Evolutionary conservation across 2,329 filamentous ascomycete genomes (phyloP), one percentile per base, ranked within the genome.

Genomic region (Aspergillus pseudotamarii): DNA sequence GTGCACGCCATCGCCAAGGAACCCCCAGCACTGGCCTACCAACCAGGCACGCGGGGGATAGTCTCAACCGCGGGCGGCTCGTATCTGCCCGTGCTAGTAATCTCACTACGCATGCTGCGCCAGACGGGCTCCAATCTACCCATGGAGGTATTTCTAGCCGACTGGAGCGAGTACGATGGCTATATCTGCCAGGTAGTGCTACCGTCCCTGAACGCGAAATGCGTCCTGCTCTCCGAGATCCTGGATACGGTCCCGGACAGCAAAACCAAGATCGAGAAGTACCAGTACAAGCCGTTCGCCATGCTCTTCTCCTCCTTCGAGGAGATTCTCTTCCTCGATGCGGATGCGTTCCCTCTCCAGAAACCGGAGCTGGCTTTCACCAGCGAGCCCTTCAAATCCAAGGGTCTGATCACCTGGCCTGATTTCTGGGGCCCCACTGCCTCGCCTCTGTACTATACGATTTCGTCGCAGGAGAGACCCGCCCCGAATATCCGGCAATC

Each of bases 291-390:
- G 66, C 73, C 75, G 2, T 78, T 84, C 41, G 78, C 81, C 0
- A 79, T 84, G 68, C 72, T 84, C 4, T 82, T 84, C 66, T 83
- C 81, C 6, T 80, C 80, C 0, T 85, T 84, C 60, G 78, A 82
- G 63, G 75, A 82, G 32, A 75, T 84, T 9, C 73, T 84, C 8
- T 84, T 82, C 67, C 71, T 84, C 16, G 82, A 84, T 60, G 80
- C 80, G 1, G 82, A 84, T 57, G 76, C 77, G 43, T 81, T 84
- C 38, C 78, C 82, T 0, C 62, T 83, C 3, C 67, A 75, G 4
- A 71, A 78, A 30, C 82, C 82, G 0, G 77, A 80, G 11, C 51
- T 65, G 4, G 69, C 83, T 0, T 83, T 85, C 68, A 65, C 63
- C 1, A 68, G 69, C 1, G 74, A 80, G 16, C 78, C 80, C 0